A percentile compares a stretch with the other conserved stretches of the same genome.
Evolutionary conservation across 2,329 filamentous ascomycete species (phyloP).

Genomic region (Leptoxyphium fumago): DNA sequence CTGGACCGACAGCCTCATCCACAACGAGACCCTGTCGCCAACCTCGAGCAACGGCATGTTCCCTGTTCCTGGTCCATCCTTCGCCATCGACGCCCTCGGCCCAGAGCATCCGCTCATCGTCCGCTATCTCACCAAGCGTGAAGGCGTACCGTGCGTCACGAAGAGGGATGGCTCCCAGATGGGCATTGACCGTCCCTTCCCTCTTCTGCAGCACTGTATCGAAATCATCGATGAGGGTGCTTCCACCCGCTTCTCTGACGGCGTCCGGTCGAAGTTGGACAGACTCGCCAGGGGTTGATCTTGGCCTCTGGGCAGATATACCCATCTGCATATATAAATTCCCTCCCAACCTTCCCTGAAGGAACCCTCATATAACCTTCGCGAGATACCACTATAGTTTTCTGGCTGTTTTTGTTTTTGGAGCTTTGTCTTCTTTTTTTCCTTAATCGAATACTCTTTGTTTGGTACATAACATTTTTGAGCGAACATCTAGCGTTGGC

Average conservation of each 20-base stretch:
- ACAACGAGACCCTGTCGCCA: slow-evolving; percentile 30
- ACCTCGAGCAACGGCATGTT: slow-evolving; percentile 21
- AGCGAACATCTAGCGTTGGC: no score
- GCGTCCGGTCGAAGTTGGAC: slow-evolving; percentile 39
- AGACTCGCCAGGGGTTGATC: slow-evolving; percentile 23
- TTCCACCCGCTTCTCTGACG: slow-evolving; percentile 38
- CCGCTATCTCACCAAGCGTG: slow-evolving; percentile 38
- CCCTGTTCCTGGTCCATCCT: slow-evolving; percentile 25
- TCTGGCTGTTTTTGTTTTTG: no score
- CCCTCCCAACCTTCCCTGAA: no score
- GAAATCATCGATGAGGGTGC: slow-evolving; percentile 39
- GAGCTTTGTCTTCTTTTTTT: no score
- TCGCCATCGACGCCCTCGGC: slow-evolving; percentile 36
- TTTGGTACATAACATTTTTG: no score
- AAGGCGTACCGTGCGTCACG: slow-evolving; percentile 38
- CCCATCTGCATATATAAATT: no score
- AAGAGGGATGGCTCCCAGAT: slow-evolving; percentile 35
- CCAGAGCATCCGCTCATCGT: slow-evolving; percentile 37
- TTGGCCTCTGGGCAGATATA: no score
- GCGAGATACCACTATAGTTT: no score
- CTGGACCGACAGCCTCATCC: slow-evolving; percentile 46
- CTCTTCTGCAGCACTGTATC: slow-evolving; percentile 36
- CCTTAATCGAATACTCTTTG: no score
- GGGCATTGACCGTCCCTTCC: slow-evolving; percentile 32
- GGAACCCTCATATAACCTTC: no score